Evolutionary conservation across 2,329 filamentous ascomycete genomes (phyloP).

Genomic region (Elsinoe perseae): DNA sequence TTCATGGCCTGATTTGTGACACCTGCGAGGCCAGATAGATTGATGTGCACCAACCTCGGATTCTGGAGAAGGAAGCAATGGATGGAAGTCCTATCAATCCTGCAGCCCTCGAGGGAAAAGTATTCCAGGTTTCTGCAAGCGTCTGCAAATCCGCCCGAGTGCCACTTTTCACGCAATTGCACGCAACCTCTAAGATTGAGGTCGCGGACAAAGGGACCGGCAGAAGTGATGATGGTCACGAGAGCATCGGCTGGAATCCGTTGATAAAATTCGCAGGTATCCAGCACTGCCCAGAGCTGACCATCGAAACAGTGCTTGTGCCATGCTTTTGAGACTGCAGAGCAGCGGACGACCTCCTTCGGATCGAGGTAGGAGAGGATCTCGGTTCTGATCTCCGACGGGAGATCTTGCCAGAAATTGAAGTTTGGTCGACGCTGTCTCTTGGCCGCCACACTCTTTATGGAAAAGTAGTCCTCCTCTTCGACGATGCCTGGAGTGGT

Average conservation of each 20-base stretch:
- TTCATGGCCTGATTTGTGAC: slow-evolving; percentile 80
- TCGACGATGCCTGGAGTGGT: slow-evolving; percentile 26
- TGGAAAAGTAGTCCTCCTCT: slow-evolving; percentile 24
- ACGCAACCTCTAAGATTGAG: slow-evolving; percentile 87
- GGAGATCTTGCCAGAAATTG: slow-evolving; percentile 74
- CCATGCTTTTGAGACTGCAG: slow-evolving; percentile 69
- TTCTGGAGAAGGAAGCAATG: slow-evolving; percentile 76
- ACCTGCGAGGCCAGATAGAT: slow-evolving; percentile 71
- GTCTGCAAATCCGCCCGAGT: slow-evolving; percentile 67
- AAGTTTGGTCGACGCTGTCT: slow-evolving; percentile 36
- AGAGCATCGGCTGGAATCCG: slow-evolving; percentile 78
- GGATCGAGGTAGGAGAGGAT: slow-evolving; percentile 70
- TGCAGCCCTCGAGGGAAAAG: slow-evolving; percentile 81
- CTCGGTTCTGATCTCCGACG: slow-evolving; percentile 70
- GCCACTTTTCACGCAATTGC: slow-evolving; percentile 76
- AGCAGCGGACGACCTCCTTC: slow-evolving; percentile 71
- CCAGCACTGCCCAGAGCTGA: slow-evolving; percentile 80
- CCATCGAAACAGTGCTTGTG: slow-evolving; percentile 85
- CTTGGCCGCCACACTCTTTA: slow-evolving; percentile 25
- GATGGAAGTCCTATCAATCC: slow-evolving; percentile 70
- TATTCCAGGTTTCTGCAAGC: slow-evolving; percentile 81
- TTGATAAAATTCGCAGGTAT: slow-evolving; percentile 73
- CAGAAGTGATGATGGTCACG: slow-evolving; percentile 73
- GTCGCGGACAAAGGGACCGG: slow-evolving; percentile 83
- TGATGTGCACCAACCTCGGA: slow-evolving; percentile 69